Evolutionary conservation across 305 asterid genomes (phyloP), one percentile per base, ranked within the genome.

Genomic region (Solanum hybrid): DNA sequence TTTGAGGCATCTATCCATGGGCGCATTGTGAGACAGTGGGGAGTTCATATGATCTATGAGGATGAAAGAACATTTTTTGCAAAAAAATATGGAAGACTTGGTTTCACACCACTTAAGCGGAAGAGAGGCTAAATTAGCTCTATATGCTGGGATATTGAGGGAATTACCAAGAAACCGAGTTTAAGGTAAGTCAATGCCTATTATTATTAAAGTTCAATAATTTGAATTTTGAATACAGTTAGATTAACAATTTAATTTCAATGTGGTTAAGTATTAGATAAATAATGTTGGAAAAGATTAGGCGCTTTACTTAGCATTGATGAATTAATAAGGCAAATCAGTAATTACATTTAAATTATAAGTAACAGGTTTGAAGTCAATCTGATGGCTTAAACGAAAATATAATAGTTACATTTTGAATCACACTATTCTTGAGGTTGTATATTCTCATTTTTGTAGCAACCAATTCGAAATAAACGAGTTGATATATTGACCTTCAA

Each of bases 61-160:
- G 71, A 60, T 20, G 26, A 20, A 60, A 60, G 26, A 17, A 56
- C 24, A 56, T 3, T 56, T 7, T 56, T 16, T 16, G 66, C 24
- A 7, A 0, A 56, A 17, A 56, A 6, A 56, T 6, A 17, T 17
- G 3, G 3, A 5, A 46, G 20, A 0, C 9, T 16, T 51, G 66
- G n/a, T 51, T 17, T 51, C n/a, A 56, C 10, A 17, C 24, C 0
- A 56, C 0, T 7, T 20, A 20, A 60, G 71, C 71, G 26, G 26
- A 60, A 20, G 26, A 60, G 71, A 60, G 0, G 11, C 11, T 20
- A 60, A 60, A 20, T 20, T 20, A 56, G 69, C 24, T 56, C 69
- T 56, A 20, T 60, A 7, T 20, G 71, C 24, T 60, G 26, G 71
- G 71, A 60, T 60, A 60, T 60, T 22, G 11, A 60, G 26, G 71